Conservation (phyloP, 108 stramenopile species). For the Nannochloropsis gaditana region DNA sequence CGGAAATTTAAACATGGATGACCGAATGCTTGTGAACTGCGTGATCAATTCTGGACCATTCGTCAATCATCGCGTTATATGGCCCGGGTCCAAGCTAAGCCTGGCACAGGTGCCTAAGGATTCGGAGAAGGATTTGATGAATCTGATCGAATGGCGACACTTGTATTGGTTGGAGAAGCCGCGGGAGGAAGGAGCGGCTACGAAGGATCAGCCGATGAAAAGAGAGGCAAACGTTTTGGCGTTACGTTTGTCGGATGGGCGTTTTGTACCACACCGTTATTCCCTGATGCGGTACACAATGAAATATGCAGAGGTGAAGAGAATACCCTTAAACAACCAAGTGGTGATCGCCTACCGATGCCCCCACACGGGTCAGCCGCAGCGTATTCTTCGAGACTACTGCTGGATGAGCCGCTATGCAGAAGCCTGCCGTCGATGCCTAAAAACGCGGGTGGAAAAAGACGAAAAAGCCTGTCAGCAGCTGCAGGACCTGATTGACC, state of each 20-base stretch:
- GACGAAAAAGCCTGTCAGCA: background rate
- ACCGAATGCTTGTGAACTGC: background rate
- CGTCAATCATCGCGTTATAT: background rate
- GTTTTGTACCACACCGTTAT: background rate
- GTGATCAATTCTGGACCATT: background rate
- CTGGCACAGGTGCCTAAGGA: background rate
- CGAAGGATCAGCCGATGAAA: background rate
- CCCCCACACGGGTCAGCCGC: slow-evolving; percentile 6
- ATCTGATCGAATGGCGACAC: background rate
- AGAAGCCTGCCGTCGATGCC: background rate
- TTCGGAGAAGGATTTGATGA: background rate
- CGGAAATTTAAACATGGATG: slow-evolving; percentile 1
- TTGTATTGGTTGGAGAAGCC: background rate
- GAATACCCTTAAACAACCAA: slow-evolving; percentile 17
- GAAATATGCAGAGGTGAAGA: slow-evolving; percentile 4
- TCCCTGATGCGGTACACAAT: slow-evolving; percentile 13
- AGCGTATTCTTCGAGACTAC: background rate
- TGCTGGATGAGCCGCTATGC: background rate
- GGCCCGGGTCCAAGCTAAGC: background rate
- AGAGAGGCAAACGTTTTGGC: background rate
- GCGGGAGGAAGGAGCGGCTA: background rate
- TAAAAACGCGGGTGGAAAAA: background rate
- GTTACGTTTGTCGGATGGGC: background rate
- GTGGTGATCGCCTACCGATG: background rate
- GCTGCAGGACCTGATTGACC: slow-evolving; percentile 14